phyloP scores from a whole-genome alignment of 2,329 filamentous ascomycete species.

The Colletotrichum sp. region DNA sequence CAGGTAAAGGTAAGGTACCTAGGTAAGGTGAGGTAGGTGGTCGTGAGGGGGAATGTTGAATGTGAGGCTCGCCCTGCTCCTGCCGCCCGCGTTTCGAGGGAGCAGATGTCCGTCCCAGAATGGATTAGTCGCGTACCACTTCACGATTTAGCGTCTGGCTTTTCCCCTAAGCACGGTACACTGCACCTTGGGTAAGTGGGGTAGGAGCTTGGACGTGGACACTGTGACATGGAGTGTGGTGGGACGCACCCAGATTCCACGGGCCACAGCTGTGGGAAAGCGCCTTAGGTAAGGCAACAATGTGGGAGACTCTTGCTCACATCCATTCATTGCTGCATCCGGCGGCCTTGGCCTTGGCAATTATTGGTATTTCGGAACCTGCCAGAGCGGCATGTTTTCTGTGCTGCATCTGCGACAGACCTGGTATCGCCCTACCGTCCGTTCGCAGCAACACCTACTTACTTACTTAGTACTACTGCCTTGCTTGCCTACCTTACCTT shows the following conservation, averaged over 20 bases:
- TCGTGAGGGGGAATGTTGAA: not conserved
- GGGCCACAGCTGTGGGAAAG: not conserved
- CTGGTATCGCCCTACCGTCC: slow-evolving; percentile 12
- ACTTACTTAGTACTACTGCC: not conserved
- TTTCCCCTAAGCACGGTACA: not conserved
- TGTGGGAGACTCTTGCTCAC: not conserved
- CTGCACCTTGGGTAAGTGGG: not conserved
- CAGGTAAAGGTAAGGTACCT: not conserved
- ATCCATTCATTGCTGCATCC: not conserved
- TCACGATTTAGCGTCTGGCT: not conserved
- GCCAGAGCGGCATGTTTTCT: not conserved
- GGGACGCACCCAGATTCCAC: not conserved
- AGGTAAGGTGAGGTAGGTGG: not conserved
- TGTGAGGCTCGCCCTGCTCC: not conserved
- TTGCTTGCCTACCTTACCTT: no score
- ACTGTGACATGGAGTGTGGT: not conserved
- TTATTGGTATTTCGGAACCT: not conserved
- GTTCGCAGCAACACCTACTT: not conserved
- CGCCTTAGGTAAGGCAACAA: not conserved
- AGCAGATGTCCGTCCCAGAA: not conserved
- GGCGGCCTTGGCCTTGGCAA: not conserved
- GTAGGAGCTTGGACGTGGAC: not conserved
- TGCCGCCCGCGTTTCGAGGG: not conserved
- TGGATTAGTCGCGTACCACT: not conserved
- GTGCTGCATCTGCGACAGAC: slow-evolving; percentile 1